These are phyloP conservation scores for Aspergillus luchuensis DNA, from an alignment of 2,329 filamentous ascomycete genomes.

Conservation along the genomic window DNA sequence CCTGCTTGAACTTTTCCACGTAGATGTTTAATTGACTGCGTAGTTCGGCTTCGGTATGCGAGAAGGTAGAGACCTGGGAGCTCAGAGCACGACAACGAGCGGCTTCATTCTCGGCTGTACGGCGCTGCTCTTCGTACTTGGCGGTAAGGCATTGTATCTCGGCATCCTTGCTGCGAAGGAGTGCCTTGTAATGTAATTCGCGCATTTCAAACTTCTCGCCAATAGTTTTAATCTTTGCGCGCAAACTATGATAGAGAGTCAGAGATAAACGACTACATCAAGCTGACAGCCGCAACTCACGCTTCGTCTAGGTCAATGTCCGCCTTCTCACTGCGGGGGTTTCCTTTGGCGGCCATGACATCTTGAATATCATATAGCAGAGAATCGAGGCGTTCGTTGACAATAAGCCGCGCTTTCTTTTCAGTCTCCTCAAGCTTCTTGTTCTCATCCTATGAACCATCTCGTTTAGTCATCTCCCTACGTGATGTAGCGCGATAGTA, in stretches of 20 bases:
- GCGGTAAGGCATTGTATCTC: constrained; percentile 92
- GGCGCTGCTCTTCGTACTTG: constrained; percentile 86
- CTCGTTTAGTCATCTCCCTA: constrained; percentile 17
- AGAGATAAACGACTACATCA: constrained; percentile 9
- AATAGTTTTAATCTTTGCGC: constrained; percentile 84
- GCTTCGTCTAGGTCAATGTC: constrained; percentile 88
- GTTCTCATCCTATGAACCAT: constrained; percentile 72
- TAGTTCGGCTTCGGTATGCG: constrained; percentile 91
- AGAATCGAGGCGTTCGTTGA: constrained; percentile 80
- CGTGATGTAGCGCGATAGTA: not conserved
- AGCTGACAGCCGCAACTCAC: constrained; percentile 55
- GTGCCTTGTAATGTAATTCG: constrained; percentile 88
- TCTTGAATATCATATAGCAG: constrained; percentile 84
- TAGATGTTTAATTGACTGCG: constrained; percentile 96
- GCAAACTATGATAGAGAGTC: constrained; percentile 45
- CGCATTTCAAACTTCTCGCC: constrained; percentile 96
- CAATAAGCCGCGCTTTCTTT: constrained; percentile 76
- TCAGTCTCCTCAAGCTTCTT: constrained; percentile 86
- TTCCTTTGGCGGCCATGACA: constrained; percentile 83
- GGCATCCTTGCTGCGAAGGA: constrained; percentile 90
- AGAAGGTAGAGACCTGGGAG: constrained; percentile 89
- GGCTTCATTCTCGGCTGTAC: constrained; percentile 79
- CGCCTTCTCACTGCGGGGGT: constrained; percentile 74
- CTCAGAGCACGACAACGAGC: constrained; percentile 82
- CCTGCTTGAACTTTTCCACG: constrained; percentile 99